Evolutionary conservation across 2,329 filamentous ascomycete genomes (phyloP), one percentile per base, ranked within the genome.

Genomic region (Calonectria crousiana): DNA sequence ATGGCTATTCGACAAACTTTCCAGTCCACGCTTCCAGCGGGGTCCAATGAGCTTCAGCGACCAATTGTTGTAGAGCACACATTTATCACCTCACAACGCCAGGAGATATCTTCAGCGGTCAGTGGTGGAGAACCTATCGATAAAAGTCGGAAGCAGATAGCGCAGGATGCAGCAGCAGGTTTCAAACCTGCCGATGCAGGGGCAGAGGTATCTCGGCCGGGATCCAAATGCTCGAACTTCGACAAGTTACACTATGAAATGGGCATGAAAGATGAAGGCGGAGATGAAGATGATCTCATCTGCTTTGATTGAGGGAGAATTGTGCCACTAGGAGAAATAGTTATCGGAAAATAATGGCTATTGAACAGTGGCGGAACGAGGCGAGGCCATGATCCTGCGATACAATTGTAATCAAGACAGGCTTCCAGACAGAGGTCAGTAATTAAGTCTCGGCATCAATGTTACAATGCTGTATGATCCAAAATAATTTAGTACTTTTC

Each of bases 41-140:
- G n/a, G 14, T 23, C 49, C 9, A 36, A 51, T 41, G 14, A 11
- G 11, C n/a, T 38, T 4, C 23, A 23, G 9, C 38, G 51, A 18
- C 51, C 71, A 32, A n/a, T 51, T 3, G 10, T 67, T 14, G 58
- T 36, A 20, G 58, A 69, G 20, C 56, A 73, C 60, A 62, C 20
- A 11, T 60, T 73, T 26, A 32, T 51, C 2, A 13, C 51, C 18
- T 14, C 41, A 38, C 49, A 34, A 44, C 8, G 3, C 20, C 64
- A 38, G 18, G 34, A 32, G n/a, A n/a, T 23, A 8, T 34, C 56
- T 1, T 10, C 23, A 23, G 38, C 18, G 4, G 47, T 16, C 14
- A 23, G 26, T 14, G 56, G 58, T 11, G 58, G 65, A 56, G 47
- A 23, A 1, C 38, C 23, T 23, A n/a, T 30, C 18, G 58, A 62